These are phyloP conservation scores for Maudiozyma pseudohumilis DNA, from an alignment of 805 yeast genomes.

Conservation along the genomic window DNA sequence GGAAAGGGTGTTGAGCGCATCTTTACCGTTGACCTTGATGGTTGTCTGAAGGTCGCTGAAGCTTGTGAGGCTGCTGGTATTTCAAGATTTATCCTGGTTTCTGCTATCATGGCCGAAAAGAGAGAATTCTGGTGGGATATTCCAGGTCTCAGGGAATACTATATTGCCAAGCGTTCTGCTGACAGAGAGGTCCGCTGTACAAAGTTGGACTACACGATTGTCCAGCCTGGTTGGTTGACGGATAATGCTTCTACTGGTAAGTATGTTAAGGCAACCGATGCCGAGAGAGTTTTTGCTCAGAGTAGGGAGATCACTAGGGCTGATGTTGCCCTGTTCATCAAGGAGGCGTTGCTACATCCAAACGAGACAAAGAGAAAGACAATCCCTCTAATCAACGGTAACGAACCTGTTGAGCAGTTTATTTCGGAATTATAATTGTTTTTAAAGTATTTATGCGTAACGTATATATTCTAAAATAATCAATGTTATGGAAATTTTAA, in stretches of 20 bases:
- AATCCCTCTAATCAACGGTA: constrained; percentile 38
- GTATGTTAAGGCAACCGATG: constrained; percentile 17
- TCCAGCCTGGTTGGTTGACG: constrained; percentile 39
- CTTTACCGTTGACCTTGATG: constrained; percentile 50
- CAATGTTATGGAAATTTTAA: too few relatives aligned
- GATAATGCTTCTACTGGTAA: constrained; percentile 34
- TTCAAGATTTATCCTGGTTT: constrained; percentile 41
- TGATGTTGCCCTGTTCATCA: constrained; percentile 45
- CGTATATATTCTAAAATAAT: neutral
- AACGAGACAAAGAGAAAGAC: constrained; percentile 34
- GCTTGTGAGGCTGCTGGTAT: constrained; percentile 39
- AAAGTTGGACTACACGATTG: constrained; percentile 43
- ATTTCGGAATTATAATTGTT: constrained; percentile 4
- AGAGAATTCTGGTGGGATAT: constrained; percentile 36
- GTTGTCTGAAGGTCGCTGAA: constrained; percentile 47
- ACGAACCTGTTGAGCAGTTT: constrained; percentile 21
- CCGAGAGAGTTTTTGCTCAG: constrained; percentile 9
- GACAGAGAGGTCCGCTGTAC: constrained; percentile 37
- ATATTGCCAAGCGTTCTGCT: constrained; percentile 53
- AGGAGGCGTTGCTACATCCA: constrained; percentile 30
- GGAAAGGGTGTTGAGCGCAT: constrained; percentile 26
- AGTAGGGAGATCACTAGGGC: constrained; percentile 28
- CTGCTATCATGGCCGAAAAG: constrained; percentile 47
- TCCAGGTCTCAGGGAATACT: constrained; percentile 37
- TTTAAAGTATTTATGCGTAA: neutral